Evolutionary conservation across 2,329 filamentous ascomycete species (phyloP), one percentile per base, ranked within the genome.

Genomic region (Sclerotinia trifoliorum): DNA sequence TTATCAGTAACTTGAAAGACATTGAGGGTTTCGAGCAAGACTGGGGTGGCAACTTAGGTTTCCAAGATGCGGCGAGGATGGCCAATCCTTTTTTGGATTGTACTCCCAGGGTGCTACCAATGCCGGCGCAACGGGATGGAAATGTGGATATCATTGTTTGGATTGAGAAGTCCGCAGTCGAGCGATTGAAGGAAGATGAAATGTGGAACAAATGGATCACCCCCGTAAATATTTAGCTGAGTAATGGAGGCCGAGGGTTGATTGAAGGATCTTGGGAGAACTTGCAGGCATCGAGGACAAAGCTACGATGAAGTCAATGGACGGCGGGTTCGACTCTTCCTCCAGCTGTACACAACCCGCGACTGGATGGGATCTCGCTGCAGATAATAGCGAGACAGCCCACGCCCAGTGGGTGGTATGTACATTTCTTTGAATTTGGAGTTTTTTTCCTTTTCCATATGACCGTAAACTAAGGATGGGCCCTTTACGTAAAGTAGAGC

Each of bases 1-100:
- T 58, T 19, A 56, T 65, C 29, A 65, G 63, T 19, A 65, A 58
- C 21, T 11, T 58, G 63, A 65, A 65, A 58, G 63, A 58, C 17
- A 65, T 58, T 42, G 52, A 7, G n/a, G 57, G 35, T 21, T 19
- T 46, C 49, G 26, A 39, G 52, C 51, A 57, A 24, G 42, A 65
- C 63, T 65, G 63, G 63, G 52, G 63, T n/a, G 42, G 63, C 7
- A 29, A 8, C 26, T 39, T 65, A 26, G 63, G 63, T 4, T 32
- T 58, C 26, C 42, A 7, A n/a, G 63, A 65, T 32, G 35, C 35
- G 19, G 5, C 48, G 15, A 65, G 63, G 42, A 17, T 48, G 54
- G 63, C 49, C 11, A 65, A 32, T 39, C 35, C 26, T 58, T 57
- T 65, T 29, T 44, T 46, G 4, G 52, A 65, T 35, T 65, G 26